Base-by-base conservation (phyloP, 345 rosid species). In the Lepidium africanum region DNA sequence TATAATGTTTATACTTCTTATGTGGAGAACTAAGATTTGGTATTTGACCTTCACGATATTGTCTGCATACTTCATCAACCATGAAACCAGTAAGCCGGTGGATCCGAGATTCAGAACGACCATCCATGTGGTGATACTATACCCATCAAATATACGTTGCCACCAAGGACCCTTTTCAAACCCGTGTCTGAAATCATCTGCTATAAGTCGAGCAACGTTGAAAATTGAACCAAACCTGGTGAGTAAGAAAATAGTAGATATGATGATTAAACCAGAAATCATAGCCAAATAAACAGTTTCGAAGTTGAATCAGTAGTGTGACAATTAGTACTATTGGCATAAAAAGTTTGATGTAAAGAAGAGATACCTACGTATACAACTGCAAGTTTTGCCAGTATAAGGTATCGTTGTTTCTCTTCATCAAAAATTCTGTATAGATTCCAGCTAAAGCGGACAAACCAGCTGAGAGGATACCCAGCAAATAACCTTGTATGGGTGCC, bases 361-460 rank as follows among this genome's bases (percentile, higher is more conserved):
- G 62, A 55, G 84, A 79, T 79, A 91, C 97, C 80, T 83, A 94
- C 96, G 86, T 83, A 78, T 94, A 91, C 71, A 94, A 84, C 72
- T 94, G 96, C 68, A 89, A 72, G 76, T 94, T 94, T 78, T 91
- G 97, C 97, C 96, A 91, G 78, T 89, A 94, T 78, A 94, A 79
- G 80, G 90, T 89, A 58, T 94, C 99, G 56, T 80, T 86, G 66
- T 89, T 94, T 86, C 89, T 89, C 85, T 94, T 91, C 97, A 94
- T 89, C 75, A 91, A 80, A 77, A 86, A 94, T 73, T 95, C 99
- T 32, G 97, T 95, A 63, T 91, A 94, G 55, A 95, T 91, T 59
- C 99, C 99, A 2, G 97, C 99, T 35, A 85, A 72, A 14, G 96
- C 99, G 0, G 99, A 91, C 56, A 94, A 85, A 78, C 87, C 84